Evolutionary conservation across 2,329 filamentous ascomycete species (phyloP), one percentile per base, ranked within the genome.

Genomic region (Xylariaceae sp.): DNA sequence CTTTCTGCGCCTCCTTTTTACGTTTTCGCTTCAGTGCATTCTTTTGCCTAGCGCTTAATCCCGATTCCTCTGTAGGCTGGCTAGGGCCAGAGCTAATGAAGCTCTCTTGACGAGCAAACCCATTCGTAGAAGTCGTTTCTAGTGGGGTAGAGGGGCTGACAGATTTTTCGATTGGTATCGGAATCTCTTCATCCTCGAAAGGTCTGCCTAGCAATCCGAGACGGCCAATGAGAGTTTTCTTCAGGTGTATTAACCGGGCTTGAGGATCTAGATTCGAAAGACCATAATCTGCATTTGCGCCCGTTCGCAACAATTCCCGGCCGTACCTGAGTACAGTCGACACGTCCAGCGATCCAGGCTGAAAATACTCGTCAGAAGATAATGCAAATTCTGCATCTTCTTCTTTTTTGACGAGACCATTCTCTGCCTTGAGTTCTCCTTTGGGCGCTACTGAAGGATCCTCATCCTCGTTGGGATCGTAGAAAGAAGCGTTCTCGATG

Each of bases 21-120:
- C 92, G 86, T 70, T 97, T 97, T 36, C 94, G 85, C 73, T 97
- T 97, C 8, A 99, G 76, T 46, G 94, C 91, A 67, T 99, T 99
- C 16, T 97, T 83, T 67, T 99, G 94, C 35, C 94, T 85, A 56
- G 94, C 93, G 75, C 94, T 97, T 45, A 99, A 79, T 2, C 86
- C 86, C 3, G 82, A 74, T 65, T 91, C 89, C 58, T 91, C 89
- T 2, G 78, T 48, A 36, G 73, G 63, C 51, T 75, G 76, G 18
- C 68, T 67, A 21, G 77, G 72, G 23, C 67, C 68, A 39, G 70
- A 57, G 36, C 54, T 60, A 23, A 57, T 47, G n/a, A 71, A 56
- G 49, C 71, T 71, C 20, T 78, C 76, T 29, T 72, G 69, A n/a
- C 69, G 69, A 18, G 61, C 50, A 13, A 68, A 53, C 6, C 70